Conservation (phyloP, 2,329 filamentous ascomycete species). For the Fusarium siculi region DNA sequence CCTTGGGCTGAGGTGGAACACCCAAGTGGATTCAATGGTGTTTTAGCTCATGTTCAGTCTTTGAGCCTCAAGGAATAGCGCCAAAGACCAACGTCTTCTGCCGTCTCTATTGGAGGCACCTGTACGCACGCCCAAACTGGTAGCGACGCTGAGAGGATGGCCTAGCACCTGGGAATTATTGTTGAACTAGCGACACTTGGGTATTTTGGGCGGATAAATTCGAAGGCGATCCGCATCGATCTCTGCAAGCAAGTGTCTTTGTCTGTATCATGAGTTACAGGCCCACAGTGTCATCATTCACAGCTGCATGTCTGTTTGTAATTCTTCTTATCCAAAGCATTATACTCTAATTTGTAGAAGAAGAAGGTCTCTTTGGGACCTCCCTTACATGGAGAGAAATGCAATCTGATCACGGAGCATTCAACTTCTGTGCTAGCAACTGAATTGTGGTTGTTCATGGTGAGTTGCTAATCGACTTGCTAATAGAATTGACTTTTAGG, state of each 20-base stretch:
- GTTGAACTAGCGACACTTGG: neutral
- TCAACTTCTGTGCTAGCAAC: neutral
- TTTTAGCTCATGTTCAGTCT: neutral
- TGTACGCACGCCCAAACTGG: neutral
- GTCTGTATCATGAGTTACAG: neutral
- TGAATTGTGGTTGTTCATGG: neutral
- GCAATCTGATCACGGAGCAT: neutral
- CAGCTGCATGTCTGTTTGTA: neutral
- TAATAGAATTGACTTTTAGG: neutral
- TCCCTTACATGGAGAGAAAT: neutral
- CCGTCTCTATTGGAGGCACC: neutral
- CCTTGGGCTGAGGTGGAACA: neutral
- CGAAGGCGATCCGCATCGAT: conserved; percentile 6
- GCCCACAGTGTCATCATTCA: neutral
- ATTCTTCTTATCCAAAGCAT: neutral
- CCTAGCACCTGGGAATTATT: neutral
- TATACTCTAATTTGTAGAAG: neutral
- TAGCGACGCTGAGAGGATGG: neutral
- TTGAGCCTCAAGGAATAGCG: conserved; percentile 5
- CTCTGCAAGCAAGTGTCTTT: neutral
- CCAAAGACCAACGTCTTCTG: neutral
- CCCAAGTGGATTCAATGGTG: neutral
- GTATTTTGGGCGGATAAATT: conserved; percentile 1
- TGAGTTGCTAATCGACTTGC: neutral
- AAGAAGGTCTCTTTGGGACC: neutral